Base-by-base conservation (phyloP, 2,329 filamentous ascomycete genomes). In the Botrytis pseudocinerea region DNA sequence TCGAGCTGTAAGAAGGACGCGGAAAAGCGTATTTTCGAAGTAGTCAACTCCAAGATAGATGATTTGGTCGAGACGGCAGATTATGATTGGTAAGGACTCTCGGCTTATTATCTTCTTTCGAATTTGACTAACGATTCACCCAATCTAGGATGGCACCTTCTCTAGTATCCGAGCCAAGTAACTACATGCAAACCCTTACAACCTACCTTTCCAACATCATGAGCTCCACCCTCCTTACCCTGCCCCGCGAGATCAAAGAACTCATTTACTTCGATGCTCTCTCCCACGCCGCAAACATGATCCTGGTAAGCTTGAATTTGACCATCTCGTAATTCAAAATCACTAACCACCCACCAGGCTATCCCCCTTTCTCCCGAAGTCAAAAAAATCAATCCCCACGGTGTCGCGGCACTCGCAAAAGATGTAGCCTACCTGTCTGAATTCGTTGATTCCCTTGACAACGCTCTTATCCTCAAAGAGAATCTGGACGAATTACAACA, bases 1-100 rank as follows among this genome's bases (percentile, higher is more conserved):
- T 88, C 90, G 59, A 91, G 88, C 78, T 95, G 97, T 80, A 98
- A 98, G 83, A 98, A 98, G 84, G 94, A 92, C 1, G 96, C 96
- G 0, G 95, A 98, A 81, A 97, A 98, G 83, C 92, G 97, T 48
- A 98, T 99, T 73, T 99, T 99, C 80, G 97, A 99, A 83, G 88
- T 99, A 0, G 96, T 99, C 76, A 98, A 99, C 83, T 97, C 93
- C 73, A 99, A 99, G 85, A 98, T 99, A 78, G 95, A 98, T 80
- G 96, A 99, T 81, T 88, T 99, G 18, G 93, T 99, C 71, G 95
- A 98, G 78, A 98, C 95, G 0, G 95, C 96, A 46, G 96, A 99
- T 83, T 99, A 99, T 81, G 94, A 98, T 82, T 99, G 96, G 92
- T 90, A 83, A 71, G 83, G 76, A 44, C 12, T n/a, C n/a, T 48